Conservation (phyloP, 179 eudicot species). For the Beta corolliflora region DNA sequence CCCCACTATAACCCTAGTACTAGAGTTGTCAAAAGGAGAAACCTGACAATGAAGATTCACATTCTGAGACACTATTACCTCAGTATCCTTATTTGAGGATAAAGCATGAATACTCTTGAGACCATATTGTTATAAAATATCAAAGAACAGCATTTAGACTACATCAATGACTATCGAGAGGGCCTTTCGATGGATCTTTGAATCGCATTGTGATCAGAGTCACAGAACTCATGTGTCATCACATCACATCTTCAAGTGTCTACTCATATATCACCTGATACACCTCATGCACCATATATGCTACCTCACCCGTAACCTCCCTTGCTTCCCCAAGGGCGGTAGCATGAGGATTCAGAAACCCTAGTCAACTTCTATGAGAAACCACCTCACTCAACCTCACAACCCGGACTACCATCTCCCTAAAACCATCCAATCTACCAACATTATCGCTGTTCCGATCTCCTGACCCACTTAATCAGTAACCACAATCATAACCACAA, state of each 20-base stretch:
- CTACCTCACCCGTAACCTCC: background rate
- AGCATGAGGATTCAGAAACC: background rate
- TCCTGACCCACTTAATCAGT: background rate
- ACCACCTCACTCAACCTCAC: background rate
- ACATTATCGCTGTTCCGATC: background rate
- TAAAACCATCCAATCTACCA: background rate
- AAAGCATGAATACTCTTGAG: too few relatives aligned
- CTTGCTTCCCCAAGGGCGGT: background rate
- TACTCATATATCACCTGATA: background rate
- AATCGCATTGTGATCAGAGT: background rate
- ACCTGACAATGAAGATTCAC: background rate
- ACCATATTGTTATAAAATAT: background rate
- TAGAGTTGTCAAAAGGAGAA: background rate
- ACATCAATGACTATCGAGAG: background rate
- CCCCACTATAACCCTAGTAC: background rate
- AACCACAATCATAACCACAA: background rate
- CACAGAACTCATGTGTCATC: background rate
- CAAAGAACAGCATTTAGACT: background rate
- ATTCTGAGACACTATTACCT: slow-evolving; percentile 2
- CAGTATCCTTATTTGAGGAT: background rate
- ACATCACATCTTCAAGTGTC: background rate
- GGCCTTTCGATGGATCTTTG: background rate
- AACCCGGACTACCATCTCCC: background rate
- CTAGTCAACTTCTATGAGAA: background rate
- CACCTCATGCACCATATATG: background rate